Percentiles rank a stretch among this genome's conserved stretches.
phyloP scores from a whole-genome alignment of 2,329 filamentous ascomycete genomes.

The Huntiella abstrusa region DNA sequence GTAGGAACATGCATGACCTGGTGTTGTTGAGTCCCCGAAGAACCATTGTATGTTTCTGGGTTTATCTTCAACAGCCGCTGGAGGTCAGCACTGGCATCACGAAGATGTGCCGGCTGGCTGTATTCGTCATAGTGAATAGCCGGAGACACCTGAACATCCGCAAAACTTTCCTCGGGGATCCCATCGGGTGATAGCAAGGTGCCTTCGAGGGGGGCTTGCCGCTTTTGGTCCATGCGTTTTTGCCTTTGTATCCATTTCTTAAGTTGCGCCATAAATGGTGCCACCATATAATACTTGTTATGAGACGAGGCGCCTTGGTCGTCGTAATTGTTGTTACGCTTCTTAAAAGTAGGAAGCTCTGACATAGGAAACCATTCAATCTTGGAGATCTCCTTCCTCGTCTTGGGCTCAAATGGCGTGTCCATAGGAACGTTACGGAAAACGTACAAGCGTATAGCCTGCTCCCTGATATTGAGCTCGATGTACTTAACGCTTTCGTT shows the following conservation, averaged over 20 bases:
- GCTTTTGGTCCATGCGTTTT: slow-evolving; percentile 26
- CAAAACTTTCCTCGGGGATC: slow-evolving; percentile 31
- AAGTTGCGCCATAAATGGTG: slow-evolving; percentile 68
- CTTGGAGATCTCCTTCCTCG: slow-evolving; percentile 92
- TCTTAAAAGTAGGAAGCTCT: slow-evolving; percentile 66
- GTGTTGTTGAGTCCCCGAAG: slow-evolving; percentile 1
- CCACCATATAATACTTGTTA: slow-evolving; percentile 96
- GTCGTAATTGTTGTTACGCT: slow-evolving; percentile 30
- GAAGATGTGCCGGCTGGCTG: slow-evolving; percentile 24
- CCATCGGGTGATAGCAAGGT: slow-evolving; percentile 17
- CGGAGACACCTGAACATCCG: slow-evolving; percentile 19
- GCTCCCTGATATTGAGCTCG: slow-evolving; percentile 75
- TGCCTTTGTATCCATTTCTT: slow-evolving; percentile 85
- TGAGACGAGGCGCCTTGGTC: slow-evolving; percentile 29
- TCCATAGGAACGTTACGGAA: slow-evolving; percentile 78
- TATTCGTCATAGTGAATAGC: slow-evolving; percentile 15
- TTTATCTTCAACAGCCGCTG: slow-evolving; percentile 33
- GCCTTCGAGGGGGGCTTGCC: slow-evolving; percentile 21
- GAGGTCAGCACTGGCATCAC: slow-evolving; percentile 32
- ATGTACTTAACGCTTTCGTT: slow-evolving; percentile 63
- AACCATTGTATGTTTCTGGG: neutral
- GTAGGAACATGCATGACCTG: slow-evolving; percentile 3
- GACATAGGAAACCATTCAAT: slow-evolving; percentile 88
- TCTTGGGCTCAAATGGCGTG: slow-evolving; percentile 72
- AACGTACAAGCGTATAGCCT: slow-evolving; percentile 82